Conservation (phyloP, 2,329 filamentous ascomycete genomes). For the Lomentospora prolificans region DNA sequence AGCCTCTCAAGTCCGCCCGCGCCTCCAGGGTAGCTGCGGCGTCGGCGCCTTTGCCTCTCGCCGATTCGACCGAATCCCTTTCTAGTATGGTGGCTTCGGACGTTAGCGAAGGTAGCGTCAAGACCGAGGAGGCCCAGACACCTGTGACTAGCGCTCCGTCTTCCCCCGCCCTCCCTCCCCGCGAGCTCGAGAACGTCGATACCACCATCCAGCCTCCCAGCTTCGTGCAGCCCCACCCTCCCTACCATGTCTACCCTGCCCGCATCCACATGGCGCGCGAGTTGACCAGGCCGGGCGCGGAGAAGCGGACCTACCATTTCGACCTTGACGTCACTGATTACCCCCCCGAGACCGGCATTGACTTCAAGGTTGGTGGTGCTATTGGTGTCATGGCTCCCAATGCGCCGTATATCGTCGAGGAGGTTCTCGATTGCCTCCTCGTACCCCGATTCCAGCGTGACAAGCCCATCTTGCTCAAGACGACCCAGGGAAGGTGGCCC, state of each 20-base stretch:
- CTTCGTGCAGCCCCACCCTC: conserved; percentile 91
- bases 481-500: conserved; percentile 78
- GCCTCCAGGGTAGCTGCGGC: conserved; percentile 13
- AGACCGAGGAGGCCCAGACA: conserved; percentile 1
- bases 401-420: conserved; percentile 63
- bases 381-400: conserved; percentile 92
- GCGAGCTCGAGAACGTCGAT: conserved; percentile 29
- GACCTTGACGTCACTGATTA: conserved; percentile 96
- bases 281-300: conserved; percentile 76
- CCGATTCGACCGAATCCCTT: conserved; percentile 39
- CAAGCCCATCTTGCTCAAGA: conserved; percentile 71
- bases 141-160: conserved; percentile 13
- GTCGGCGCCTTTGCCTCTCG: conserved; percentile 26
- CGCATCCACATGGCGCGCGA: conserved; percentile 76
- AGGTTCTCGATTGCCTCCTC: conserved; percentile 71
- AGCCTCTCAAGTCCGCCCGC: conserved; percentile 31
- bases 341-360: conserved; percentile 69
- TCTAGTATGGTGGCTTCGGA: conserved; percentile 18
- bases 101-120: conserved; percentile 3
- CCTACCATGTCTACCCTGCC: conserved; percentile 86
- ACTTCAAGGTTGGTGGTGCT: conserved; percentile 94
- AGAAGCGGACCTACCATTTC: conserved; percentile 96
- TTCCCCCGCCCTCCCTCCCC: conserved; percentile 23
- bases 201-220: conserved; percentile 64
- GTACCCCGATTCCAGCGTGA: conserved; percentile 76